Percentiles rank a stretch among this genome's conserved stretches.
Evolutionary conservation across 495 filamentous ascomycete genomes (phyloP).

Genomic region (Tricharina praecox): DNA sequence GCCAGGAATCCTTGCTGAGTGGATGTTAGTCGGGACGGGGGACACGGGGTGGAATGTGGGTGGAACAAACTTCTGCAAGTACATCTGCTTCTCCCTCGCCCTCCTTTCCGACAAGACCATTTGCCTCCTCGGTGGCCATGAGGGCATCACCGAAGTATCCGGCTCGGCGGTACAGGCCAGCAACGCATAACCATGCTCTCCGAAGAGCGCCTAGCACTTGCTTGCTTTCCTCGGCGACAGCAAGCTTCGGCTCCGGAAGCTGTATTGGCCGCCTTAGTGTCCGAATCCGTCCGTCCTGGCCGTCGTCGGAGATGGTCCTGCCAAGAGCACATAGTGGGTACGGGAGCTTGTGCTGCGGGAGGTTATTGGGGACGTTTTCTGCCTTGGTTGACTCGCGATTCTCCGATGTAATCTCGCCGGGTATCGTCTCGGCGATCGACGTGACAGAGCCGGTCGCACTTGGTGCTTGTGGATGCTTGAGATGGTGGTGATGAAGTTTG

Average conservation of each 20-base stretch:
- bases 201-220: conserved; percentile 10
- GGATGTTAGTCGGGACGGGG: conserved; percentile 4
- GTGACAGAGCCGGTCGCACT: conserved; percentile 3
- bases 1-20: conserved; percentile 54
- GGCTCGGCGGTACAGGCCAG: conserved; percentile 70
- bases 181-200: conserved; percentile 79
- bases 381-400: not conserved
- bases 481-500: conserved; percentile 20
- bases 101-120: conserved; percentile 37
- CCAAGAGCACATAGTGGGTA: conserved; percentile 8
- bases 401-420: not conserved
- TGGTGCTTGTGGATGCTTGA: not conserved
- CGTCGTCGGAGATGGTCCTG: conserved; percentile 7
- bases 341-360: conserved; percentile 12
- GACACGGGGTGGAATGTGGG: not conserved
- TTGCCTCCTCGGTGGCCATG: conserved; percentile 67
- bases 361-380: conserved; percentile 11
- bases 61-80: conserved; percentile 15
- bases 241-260: conserved; percentile 15
- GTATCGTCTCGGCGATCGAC: not conserved
- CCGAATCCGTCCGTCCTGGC: conserved; percentile 2
- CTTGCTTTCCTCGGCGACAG: conserved; percentile 22
- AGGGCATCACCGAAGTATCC: conserved; percentile 58
- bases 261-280: conserved; percentile 8
- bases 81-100: conserved; percentile 12